Base-by-base conservation (phyloP, 2,329 filamentous ascomycete species). In the Tolypocladium inflatum region DNA sequence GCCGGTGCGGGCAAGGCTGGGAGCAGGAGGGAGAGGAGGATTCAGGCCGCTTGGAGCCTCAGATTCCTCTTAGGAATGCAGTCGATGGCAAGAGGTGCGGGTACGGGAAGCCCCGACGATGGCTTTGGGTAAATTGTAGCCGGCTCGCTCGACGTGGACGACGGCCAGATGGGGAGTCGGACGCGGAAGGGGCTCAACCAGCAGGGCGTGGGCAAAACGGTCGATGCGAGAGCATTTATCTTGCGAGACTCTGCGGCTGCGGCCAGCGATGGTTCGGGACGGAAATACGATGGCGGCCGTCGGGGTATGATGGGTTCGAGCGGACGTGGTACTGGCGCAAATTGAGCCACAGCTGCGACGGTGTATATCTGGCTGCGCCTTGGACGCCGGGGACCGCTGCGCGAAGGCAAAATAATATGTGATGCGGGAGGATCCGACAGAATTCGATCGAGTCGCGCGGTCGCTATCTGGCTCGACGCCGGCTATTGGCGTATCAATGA, bases 1-100 rank as follows among this genome's bases (percentile, higher is more conserved):
- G 63, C 61, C 54, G 56, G 57, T 56, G 58, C 57, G 54, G 53
- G 55, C 19, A 35, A 52, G 56, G 48, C 33, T 15, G 54, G 57
- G 30, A 59, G 19, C 17, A 50, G 42, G 26, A 41, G 41, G 26
- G 39, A 38, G 23, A 30, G 1, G 48, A 21, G 26, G 19, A n/a
- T 51, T 51, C 30, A 21, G 48, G 48, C 48, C 5, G 26, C 30
- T 21, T n/a, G 45, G 17, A 48, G 26, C 53, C 41, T 56, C 42
- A 17, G 23, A 7, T 39, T 39, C 35, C 37, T 51, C 26, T 51
- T 10, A 51, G 26, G 30, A 35, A 15, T 10, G 45, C 48, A 21
- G 30, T 51, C 30, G 48, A 35, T 35, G 48, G 10, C 48, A 7
- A 15, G 30, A 51, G 17, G 19, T 7, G 48, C 43, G n/a, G 43